phyloP scores from a whole-genome alignment of 2,329 filamentous ascomycete species.

The Penicillium sumatraense region DNA sequence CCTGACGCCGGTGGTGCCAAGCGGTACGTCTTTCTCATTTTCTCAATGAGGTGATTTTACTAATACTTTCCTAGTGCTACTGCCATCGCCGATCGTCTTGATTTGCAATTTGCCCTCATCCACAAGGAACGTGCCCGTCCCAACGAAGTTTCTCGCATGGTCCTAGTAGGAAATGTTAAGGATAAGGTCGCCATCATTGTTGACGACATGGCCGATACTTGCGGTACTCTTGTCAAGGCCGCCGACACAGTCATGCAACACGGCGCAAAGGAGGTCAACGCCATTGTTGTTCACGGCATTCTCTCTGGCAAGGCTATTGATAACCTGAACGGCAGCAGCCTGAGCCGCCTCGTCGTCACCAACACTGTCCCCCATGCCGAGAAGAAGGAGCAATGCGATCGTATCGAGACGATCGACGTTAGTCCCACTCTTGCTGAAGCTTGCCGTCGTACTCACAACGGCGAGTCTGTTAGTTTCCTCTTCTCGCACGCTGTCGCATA shows the following conservation, averaged over 20 bases:
- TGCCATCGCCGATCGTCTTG: conserved; percentile 87
- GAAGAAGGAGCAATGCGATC: conserved; percentile 77
- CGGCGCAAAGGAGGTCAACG: conserved; percentile 84
- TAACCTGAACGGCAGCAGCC: conserved; percentile 76
- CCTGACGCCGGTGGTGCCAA: conserved; percentile 95
- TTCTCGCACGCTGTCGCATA: conserved; percentile 54
- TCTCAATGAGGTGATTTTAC: background rate
- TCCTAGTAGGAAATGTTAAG: conserved; percentile 90
- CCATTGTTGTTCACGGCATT: conserved; percentile 94
- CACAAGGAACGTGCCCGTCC: conserved; percentile 94
- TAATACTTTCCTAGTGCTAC: conserved; percentile 65
- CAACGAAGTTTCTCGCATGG: conserved; percentile 91
- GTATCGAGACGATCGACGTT: conserved; percentile 90
- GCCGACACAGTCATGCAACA: conserved; percentile 86
- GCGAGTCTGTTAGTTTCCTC: conserved; percentile 57
- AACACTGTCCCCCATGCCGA: conserved; percentile 84
- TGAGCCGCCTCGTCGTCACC: conserved; percentile 82
- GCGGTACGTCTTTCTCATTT: conserved; percentile 56
- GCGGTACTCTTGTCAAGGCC: conserved; percentile 85
- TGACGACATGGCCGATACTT: conserved; percentile 97
- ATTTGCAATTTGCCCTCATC: conserved; percentile 89
- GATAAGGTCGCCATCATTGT: conserved; percentile 94
- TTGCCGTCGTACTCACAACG: conserved; percentile 56
- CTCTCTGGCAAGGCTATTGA: conserved; percentile 87
- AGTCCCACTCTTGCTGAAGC: conserved; percentile 69